These are phyloP conservation scores for Albatrellus ellisii DNA, from an alignment of 768 basidiomycete genomes.

Conservation along the genomic window DNA sequence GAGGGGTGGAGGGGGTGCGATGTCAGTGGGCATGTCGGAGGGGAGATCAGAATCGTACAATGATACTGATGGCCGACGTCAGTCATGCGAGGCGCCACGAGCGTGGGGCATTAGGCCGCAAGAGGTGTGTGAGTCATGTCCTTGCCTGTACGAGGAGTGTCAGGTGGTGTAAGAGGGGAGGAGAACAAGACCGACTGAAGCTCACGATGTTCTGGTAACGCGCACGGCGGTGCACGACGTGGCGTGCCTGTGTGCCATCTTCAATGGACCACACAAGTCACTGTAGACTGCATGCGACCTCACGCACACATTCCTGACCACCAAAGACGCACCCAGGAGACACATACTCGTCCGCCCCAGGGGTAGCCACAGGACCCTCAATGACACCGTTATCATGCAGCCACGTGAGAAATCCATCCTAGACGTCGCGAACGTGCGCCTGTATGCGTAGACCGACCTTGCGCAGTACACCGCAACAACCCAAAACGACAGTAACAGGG, in stretches of 20 bases:
- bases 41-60: constrained; percentile 36
- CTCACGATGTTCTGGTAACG: constrained; percentile 70
- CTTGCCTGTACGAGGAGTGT: constrained; percentile 38
- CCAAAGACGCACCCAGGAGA: constrained; percentile 38
- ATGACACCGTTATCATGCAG: constrained; percentile 40
- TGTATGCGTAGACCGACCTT: constrained; percentile 49
- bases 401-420: constrained; percentile 52
- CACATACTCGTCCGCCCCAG: constrained; percentile 9
- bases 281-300: constrained; percentile 50
- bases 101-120: constrained; percentile 54
- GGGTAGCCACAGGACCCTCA: constrained; percentile 25
- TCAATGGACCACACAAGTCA: constrained; percentile 66
- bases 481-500: constrained; percentile 50
- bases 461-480: constrained; percentile 66
- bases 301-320: constrained; percentile 39
- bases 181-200: constrained; percentile 44
- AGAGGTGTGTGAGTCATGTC: constrained; percentile 54
- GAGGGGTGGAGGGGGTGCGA: constrained; percentile 13
- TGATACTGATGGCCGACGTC: constrained; percentile 46
- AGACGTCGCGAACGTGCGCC: constrained; percentile 53
- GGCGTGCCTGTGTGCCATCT: constrained; percentile 64
- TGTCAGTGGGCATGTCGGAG: constrained; percentile 16
- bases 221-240: constrained; percentile 74
- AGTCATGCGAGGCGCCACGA: constrained; percentile 65
- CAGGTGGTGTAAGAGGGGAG: neutral